Percentiles rank a stretch among this genome's conserved stretches.
These are phyloP conservation scores for Fusarium sp. DNA, from an alignment of 2,329 filamentous ascomycete genomes.

Conservation along the genomic window DNA sequence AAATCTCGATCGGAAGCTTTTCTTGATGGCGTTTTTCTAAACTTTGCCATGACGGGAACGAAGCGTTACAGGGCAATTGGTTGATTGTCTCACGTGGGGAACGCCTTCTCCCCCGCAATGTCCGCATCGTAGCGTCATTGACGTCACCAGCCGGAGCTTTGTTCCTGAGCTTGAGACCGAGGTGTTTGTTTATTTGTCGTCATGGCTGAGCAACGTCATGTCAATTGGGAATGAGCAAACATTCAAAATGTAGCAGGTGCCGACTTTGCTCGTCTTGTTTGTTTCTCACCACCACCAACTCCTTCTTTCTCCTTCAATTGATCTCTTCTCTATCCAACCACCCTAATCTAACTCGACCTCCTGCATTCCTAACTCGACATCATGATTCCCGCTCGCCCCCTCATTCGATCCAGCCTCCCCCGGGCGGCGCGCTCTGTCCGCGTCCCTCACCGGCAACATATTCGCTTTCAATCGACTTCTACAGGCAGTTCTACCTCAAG, in stretches of 20 bases:
- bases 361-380: slow-evolving; percentile 2
- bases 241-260: slow-evolving; percentile 8
- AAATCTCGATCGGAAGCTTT: slow-evolving; percentile 12
- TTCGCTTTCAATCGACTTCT: slow-evolving; percentile 58
- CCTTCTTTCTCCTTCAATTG: neutral
- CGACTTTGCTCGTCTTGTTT: neutral
- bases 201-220: slow-evolving; percentile 39
- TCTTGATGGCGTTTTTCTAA: neutral
- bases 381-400: slow-evolving; percentile 49
- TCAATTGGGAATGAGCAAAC: slow-evolving; percentile 7
- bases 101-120: slow-evolving; percentile 31
- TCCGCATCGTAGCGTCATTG: slow-evolving; percentile 40
- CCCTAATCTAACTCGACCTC: neutral
- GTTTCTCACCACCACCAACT: neutral
- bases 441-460: slow-evolving; percentile 42
- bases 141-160: slow-evolving; percentile 42
- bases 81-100: slow-evolving; percentile 7
- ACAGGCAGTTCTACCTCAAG: slow-evolving; percentile 37
- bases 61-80: slow-evolving; percentile 26
- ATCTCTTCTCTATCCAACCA: neutral
- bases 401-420: slow-evolving; percentile 44
- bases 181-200: slow-evolving; percentile 30
- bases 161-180: slow-evolving; percentile 15
- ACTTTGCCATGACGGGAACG: neutral
- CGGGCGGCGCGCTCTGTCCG: slow-evolving; percentile 45